phyloP scores from a whole-genome alignment of 208 protist genomes.

The Hexamita inflata region DNA sequence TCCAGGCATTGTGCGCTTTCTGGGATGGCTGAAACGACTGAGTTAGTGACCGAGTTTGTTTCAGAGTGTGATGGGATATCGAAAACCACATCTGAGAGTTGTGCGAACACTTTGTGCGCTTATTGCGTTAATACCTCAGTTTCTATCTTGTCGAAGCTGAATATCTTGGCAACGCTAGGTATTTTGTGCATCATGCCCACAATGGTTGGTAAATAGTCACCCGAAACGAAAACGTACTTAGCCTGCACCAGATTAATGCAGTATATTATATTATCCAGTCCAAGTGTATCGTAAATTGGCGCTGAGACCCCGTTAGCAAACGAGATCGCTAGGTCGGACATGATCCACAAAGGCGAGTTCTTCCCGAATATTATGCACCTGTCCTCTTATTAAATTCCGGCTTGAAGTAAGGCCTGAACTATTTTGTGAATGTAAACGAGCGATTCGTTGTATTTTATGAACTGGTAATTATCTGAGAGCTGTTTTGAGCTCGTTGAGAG shows the following conservation, averaged over 20 bases:
- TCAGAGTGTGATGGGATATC: background rate
- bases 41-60: background rate
- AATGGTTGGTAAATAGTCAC: background rate
- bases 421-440: background rate
- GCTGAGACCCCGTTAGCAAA: background rate
- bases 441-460: background rate
- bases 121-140: background rate
- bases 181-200: background rate
- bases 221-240: background rate
- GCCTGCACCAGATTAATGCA: background rate
- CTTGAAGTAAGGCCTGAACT: background rate
- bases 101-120: background rate
- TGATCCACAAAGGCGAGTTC: background rate
- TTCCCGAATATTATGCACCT: background rate
- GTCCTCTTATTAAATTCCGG: background rate
- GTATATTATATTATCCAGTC: background rate
- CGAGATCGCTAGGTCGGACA: background rate
- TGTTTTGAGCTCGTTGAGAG: background rate
- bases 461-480: background rate
- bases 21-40: background rate
- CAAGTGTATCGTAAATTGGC: background rate
- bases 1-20: background rate
- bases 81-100: background rate
- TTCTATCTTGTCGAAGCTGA: background rate
- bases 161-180: background rate